Evolutionary conservation across 129 eudicot genomes (phyloP), one percentile per base, ranked within the genome.

Genomic region (Sambucus nigra): DNA sequence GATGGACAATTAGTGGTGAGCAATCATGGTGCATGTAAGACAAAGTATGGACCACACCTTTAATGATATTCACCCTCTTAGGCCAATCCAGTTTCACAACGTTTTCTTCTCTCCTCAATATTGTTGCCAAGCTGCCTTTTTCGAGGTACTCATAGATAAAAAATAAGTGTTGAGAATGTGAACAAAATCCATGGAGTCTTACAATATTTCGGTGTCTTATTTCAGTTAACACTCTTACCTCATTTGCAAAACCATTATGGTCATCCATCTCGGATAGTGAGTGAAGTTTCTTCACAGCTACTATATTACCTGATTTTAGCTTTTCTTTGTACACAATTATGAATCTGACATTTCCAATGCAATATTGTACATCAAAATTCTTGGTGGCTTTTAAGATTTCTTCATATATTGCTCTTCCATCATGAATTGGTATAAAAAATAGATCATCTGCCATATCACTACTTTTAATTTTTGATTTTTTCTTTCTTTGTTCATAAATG

Each of bases 251-350:
- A 25, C 53, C 59, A 5, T 18, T 10, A n/a, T 20, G 44, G 32
- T 63, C 53, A 52, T 13, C 52, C 17, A 15, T 21, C 18, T 63
- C 68, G 5, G 49, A 51, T n/a, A 15, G 17, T 7, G 68, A 25
- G 23, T 63, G 68, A 51, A 63, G 58, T 19, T 63, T 63, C 59
- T 63, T 63, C 19, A 63, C 51, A 35, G 68, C 59, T 20, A 63
- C 41, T 33, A 51, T 38, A 22, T 38, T 35, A 45, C 21, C 38
- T 12, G 68, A 16, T 22, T 14, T 59, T 10, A 63, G 50, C 38
- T 20, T 15, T 4, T 59, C 68, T 40, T 40, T 40, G 3, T 40
- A 40, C 8, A 40, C 46, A 14, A 3, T 40, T 40, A 13, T n/a
- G n/a, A 14, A 40, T 40, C 46, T n/a, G n/a, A n/a, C n/a, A n/a